Evolutionary conservation across 768 basidiomycete species (phyloP).

Genomic region (Termitomyces sp.): DNA sequence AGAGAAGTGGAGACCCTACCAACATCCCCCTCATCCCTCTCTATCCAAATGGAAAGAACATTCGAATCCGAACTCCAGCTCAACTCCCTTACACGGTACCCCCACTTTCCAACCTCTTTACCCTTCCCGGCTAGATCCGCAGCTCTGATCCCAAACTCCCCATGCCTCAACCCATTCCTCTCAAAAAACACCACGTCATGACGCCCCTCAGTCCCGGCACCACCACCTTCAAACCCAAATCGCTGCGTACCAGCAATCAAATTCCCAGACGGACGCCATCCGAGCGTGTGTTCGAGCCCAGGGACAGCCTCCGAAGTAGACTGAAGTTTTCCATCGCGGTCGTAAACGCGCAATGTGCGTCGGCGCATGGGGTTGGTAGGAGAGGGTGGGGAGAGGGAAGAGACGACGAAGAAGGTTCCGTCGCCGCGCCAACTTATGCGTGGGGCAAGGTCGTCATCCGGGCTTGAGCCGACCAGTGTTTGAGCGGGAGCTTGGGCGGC

Average conservation of each 20-base stretch:
- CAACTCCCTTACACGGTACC: slow-evolving; percentile 73
- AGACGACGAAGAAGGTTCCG: slow-evolving; percentile 84
- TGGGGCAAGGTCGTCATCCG: slow-evolving; percentile 69
- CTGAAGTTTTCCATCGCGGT: slow-evolving; percentile 70
- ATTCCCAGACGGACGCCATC: slow-evolving; percentile 90
- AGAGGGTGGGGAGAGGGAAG: slow-evolving; percentile 54
- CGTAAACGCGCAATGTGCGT: slow-evolving; percentile 72
- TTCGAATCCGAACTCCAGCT: slow-evolving; percentile 89
- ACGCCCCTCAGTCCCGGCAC: slow-evolving; percentile 60
- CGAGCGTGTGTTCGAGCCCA: slow-evolving; percentile 75
- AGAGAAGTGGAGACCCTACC: no score
- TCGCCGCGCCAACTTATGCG: slow-evolving; percentile 95
- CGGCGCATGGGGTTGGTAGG: slow-evolving; percentile 31
- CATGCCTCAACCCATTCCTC: slow-evolving; percentile 89
- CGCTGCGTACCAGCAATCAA: slow-evolving; percentile 81
- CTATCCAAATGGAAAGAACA: slow-evolving; percentile 83
- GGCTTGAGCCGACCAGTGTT: slow-evolving; percentile 48
- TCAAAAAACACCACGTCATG: slow-evolving; percentile 95
- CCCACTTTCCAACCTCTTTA: slow-evolving; percentile 46
- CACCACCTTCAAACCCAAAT: slow-evolving; percentile 75
- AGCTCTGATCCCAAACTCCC: slow-evolving; percentile 71
- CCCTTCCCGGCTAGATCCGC: slow-evolving; percentile 33
- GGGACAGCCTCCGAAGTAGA: slow-evolving; percentile 82
- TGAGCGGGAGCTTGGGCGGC: slow-evolving; percentile 59
- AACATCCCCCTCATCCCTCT: slow-evolving; percentile 62